Percentiles rank a stretch among this genome's conserved stretches.
Conservation (phyloP, 169 alveolate genomes). For the Miamiensis avidus region DNA sequence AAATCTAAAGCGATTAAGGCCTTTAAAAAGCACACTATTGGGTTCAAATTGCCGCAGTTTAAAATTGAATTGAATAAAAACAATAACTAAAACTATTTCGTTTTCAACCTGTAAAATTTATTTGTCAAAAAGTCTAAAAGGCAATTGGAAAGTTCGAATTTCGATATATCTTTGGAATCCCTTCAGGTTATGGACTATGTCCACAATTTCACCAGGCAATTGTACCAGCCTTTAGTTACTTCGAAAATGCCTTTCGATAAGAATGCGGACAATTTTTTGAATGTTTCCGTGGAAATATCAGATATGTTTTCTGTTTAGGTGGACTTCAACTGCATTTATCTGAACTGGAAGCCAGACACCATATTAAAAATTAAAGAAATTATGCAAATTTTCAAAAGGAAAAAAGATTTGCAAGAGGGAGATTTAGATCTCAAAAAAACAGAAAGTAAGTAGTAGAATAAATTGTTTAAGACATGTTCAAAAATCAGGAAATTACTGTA, state of each 20-base stretch:
- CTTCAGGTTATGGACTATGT: background rate
- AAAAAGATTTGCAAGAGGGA: background rate
- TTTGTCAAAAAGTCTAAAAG: background rate
- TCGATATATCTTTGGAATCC: background rate
- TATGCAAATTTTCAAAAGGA: background rate
- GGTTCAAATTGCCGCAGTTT: background rate
- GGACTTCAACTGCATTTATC: background rate
- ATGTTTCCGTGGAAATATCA: background rate
- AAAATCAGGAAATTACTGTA: background rate
- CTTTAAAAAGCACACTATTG: too few species aligned
- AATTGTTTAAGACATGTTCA: background rate
- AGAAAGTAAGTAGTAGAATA: background rate
- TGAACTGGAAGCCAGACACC: constrained; percentile 26
- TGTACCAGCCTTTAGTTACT: background rate
- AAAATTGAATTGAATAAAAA: background rate
- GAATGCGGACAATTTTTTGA: background rate
- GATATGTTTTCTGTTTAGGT: background rate
- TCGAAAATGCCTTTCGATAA: background rate
- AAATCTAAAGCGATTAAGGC: too few species aligned
- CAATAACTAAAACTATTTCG: too few species aligned
- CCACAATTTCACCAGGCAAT: too few species aligned
- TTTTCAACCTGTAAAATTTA: background rate
- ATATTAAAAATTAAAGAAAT: background rate
- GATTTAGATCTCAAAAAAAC: background rate
- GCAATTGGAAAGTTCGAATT: background rate